These are phyloP conservation scores for Debaryomyces hansenii DNA, from an alignment of 805 yeast species.

Conservation along the genomic window DNA sequence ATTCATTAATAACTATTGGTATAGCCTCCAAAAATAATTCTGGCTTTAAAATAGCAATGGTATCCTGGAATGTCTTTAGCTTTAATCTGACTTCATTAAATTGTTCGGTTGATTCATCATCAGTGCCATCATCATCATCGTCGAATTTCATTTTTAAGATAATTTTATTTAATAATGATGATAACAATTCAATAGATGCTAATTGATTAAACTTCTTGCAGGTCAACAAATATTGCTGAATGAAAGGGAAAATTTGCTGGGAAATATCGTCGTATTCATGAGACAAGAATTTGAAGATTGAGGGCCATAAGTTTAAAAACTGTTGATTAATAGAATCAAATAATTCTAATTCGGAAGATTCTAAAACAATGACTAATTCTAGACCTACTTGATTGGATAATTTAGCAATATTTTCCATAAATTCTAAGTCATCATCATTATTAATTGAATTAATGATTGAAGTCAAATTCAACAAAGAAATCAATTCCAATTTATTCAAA, in stretches of 20 bases:
- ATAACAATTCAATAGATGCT: slow-evolving; percentile 49
- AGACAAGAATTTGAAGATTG: slow-evolving; percentile 65
- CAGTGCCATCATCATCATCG: slow-evolving; percentile 64
- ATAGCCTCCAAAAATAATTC: slow-evolving; percentile 60
- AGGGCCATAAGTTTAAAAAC: slow-evolving; percentile 68
- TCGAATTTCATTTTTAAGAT: slow-evolving; percentile 80
- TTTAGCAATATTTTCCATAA: slow-evolving; percentile 74
- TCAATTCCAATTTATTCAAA: slow-evolving; percentile 63
- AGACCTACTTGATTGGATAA: slow-evolving; percentile 70
- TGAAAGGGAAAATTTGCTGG: slow-evolving; percentile 76
- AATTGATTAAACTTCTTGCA: slow-evolving; percentile 55
- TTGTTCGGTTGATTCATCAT: slow-evolving; percentile 73
- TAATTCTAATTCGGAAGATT: slow-evolving; percentile 34
- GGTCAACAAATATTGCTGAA: slow-evolving; percentile 70
- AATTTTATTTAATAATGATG: slow-evolving; percentile 64
- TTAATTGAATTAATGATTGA: slow-evolving; percentile 40
- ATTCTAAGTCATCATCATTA: slow-evolving; percentile 53
- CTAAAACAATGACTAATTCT: slow-evolving; percentile 72
- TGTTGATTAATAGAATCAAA: slow-evolving; percentile 43
- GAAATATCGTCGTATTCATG: slow-evolving; percentile 90
- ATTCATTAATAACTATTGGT: slow-evolving; percentile 57
- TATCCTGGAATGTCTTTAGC: slow-evolving; percentile 80
- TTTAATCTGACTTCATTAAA: slow-evolving; percentile 77
- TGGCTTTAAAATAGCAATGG: slow-evolving; percentile 59
- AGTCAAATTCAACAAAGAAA: slow-evolving; percentile 68